A percentile compares a stretch with the other conserved stretches of the same genome.
Evolutionary conservation across 805 yeast species (phyloP).

Genomic region (Saturnispora silvae): DNA sequence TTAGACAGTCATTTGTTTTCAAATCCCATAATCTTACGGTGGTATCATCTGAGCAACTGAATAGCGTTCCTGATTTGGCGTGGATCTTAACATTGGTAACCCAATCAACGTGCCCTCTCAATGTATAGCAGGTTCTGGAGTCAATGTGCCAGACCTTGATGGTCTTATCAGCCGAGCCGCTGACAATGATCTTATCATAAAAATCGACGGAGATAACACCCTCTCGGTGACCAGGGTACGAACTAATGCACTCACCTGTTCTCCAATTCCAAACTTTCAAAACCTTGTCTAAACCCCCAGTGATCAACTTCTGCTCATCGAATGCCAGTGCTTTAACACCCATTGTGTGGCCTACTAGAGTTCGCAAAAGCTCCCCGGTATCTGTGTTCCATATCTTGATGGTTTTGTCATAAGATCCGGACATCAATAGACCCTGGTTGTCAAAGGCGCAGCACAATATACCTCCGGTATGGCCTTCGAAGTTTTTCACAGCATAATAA

Average conservation of each 20-base stretch:
- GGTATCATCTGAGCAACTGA: conserved; percentile 84
- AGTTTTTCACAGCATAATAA: conserved; percentile 47
- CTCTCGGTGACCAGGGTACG: conserved; percentile 87
- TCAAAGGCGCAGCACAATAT: conserved; percentile 81
- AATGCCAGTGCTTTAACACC: conserved; percentile 81
- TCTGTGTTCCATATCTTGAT: conserved; percentile 89
- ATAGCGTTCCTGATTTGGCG: conserved; percentile 63
- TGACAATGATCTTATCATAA: conserved; percentile 67
- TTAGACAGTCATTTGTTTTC: conserved; percentile 63
- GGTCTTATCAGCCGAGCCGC: conserved; percentile 88
- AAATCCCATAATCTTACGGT: conserved; percentile 95
- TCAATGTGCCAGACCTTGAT: conserved; percentile 96
- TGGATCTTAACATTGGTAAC: conserved; percentile 87
- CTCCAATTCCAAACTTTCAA: conserved; percentile 94
- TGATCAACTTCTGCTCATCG: conserved; percentile 80
- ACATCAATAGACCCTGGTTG: conserved; percentile 62
- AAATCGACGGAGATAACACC: conserved; percentile 81
- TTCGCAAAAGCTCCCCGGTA: conserved; percentile 64
- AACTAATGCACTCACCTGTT: conserved; percentile 88
- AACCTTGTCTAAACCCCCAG: conserved; percentile 86
- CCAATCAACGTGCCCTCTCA: conserved; percentile 89
- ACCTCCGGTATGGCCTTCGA: conserved; percentile 79
- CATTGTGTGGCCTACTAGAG: conserved; percentile 79
- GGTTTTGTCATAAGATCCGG: conserved; percentile 87
- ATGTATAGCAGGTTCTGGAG: conserved; percentile 80